Evolutionary conservation across 306 rosid genomes (phyloP).

Genomic region (Cicer chorassanicum): DNA sequence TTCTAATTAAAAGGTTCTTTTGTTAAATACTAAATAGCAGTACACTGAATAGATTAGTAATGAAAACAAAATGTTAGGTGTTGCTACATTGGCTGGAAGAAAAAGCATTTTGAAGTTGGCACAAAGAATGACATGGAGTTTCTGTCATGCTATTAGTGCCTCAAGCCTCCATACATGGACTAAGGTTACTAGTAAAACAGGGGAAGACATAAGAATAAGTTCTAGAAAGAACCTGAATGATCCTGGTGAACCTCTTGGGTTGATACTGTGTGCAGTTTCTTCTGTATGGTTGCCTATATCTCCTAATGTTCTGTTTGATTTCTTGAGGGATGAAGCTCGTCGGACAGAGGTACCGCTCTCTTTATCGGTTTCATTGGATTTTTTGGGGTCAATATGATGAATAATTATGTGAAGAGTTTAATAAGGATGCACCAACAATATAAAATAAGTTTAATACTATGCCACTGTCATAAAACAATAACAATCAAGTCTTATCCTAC

Average conservation of each 20-base stretch:
- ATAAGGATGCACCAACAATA: neutral
- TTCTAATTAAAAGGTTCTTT: neutral
- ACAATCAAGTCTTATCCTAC: too few relatives aligned
- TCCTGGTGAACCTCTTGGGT: conserved; percentile 90
- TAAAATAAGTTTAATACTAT: neutral
- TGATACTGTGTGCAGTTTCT: conserved; percentile 90
- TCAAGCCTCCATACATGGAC: conserved; percentile 90
- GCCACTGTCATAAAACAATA: too few relatives aligned
- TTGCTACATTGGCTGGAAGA: conserved; percentile 91
- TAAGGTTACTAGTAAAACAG: conserved; percentile 76
- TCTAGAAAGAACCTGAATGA: conserved; percentile 94
- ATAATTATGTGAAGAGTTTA: neutral
- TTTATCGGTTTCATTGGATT: conserved; percentile 8
- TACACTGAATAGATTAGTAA: neutral
- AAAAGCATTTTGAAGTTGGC: conserved; percentile 92
- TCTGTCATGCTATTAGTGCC: conserved; percentile 84
- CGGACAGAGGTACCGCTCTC: conserved; percentile 64
- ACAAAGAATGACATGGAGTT: conserved; percentile 83
- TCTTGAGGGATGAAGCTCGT: conserved; percentile 79
- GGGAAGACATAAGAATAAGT: conserved; percentile 85
- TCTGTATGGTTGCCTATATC: conserved; percentile 88
- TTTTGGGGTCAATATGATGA: neutral
- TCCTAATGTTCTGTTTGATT: conserved; percentile 67
- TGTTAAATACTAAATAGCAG: neutral
- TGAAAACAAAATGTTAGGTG: conserved; percentile 57